Evolutionary conservation across 2,329 filamentous ascomycete genomes (phyloP), one percentile per base, ranked within the genome.

Genomic region (Pseudodiploospora longispora): DNA sequence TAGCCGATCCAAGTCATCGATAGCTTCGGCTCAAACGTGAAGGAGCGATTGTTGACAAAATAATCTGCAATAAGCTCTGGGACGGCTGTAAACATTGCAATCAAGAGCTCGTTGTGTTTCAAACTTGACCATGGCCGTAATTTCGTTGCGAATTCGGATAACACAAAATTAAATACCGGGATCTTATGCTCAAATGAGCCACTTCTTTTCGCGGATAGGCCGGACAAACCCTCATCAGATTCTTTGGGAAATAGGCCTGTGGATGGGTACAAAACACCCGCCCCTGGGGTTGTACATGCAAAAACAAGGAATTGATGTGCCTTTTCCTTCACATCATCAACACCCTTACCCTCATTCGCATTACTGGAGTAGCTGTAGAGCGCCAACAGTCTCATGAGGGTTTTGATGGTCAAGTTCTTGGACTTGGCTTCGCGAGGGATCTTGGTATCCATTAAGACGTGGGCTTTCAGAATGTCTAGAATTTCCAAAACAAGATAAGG

Each of bases 1-100:
- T 94, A 95, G 36, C 91, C 90, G 53, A 97, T 86, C 93, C 93
- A 98, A 0, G 89, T 93, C 37, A 89, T 83, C 3, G 89, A 93
- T 5, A 94, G 74, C 59, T 95, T 97, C 0, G 93, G 90, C 36
- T 97, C 90, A 50, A 95, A 88, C 0, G 83, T 80, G 56, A 97
- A 93, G 43, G 83, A 78, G 48, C 78, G 82, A 58, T 88, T 90
- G 59, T 79, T 82, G 36, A 81, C 72, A 58, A 95, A 97, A 61
- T 94, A 98, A 56, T 89, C 82, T 36, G 88, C 85, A 2, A 95
- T 78, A 3, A 97, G 74, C 63, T 97, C 93, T 1, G 94, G 91
- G 0, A 85, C 87, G 6, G 79, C 78, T 49, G 73, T 74, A 59
- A 98, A 95, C 31, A 95, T 88, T 4, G 82, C 74, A 4, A 91